Evolutionary conservation across 495 filamentous ascomycete genomes (phyloP).

Genomic region (Aspergillus baeticus): DNA sequence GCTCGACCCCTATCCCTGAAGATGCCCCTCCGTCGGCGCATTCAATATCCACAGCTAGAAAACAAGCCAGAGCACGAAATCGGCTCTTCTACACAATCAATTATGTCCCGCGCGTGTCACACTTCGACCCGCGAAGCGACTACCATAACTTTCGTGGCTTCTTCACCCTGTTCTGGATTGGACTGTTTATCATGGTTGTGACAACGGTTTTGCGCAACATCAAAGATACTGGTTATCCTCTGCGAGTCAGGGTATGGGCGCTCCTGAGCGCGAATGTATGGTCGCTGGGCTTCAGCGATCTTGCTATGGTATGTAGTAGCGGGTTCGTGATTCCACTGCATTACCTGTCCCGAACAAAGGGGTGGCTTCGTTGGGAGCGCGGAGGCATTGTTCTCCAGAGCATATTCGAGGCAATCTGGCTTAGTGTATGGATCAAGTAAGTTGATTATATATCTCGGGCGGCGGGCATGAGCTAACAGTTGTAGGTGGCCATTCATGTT

Average conservation of each 20-base stretch:
- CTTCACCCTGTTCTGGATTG: conserved; percentile 97
- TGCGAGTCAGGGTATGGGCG: conserved; percentile 81
- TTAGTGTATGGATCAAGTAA: conserved; percentile 77
- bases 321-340: conserved; percentile 73
- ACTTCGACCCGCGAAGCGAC: conserved; percentile 91
- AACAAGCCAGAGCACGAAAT: conserved; percentile 79
- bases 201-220: conserved; percentile 88
- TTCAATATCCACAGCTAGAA: conserved; percentile 79
- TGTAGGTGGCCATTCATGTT: conserved; percentile 76
- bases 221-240: conserved; percentile 86
- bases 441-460: conserved; percentile 19
- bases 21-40: conserved; percentile 90
- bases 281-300: conserved; percentile 81
- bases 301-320: conserved; percentile 78
- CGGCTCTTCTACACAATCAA: conserved; percentile 95
- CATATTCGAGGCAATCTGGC: conserved; percentile 75
- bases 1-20: conserved; percentile 82
- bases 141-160: conserved; percentile 95
- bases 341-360: conserved; percentile 54
- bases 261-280: conserved; percentile 84
- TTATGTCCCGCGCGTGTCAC: conserved; percentile 88
- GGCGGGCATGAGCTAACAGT: conserved; percentile 19
- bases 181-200: conserved; percentile 92
- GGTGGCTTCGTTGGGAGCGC: conserved; percentile 67
- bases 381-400: conserved; percentile 81